Base-by-base conservation (phyloP, 148 eudicot genomes). In the Limonium bicolor region DNA sequence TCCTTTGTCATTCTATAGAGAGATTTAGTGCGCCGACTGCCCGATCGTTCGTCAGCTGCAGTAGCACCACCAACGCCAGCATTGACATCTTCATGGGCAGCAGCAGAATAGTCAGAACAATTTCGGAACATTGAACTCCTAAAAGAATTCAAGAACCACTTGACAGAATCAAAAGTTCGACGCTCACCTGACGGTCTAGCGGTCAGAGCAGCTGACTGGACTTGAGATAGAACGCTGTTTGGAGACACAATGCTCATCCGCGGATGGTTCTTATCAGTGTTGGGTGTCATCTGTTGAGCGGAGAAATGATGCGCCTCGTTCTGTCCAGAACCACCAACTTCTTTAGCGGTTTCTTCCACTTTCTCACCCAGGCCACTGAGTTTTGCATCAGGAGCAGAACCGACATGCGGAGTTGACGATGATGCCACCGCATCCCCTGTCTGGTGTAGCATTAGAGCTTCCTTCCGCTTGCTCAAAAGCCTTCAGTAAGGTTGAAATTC, bases 181-280 rank as follows among this genome's bases (percentile, higher is more conserved):
- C 22, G 50, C 48, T 52, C 59, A 59, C 40, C 54, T 28, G 56
- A 15, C 31, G 7, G 51, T 8, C 36, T n/a, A 45, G 73, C 76
- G 51, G 72, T 57, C 35, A 48, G 57, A 45, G 85, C 90, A 32
- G 66, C 70, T 53, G 65, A 62, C 7, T 55, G 55, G 28, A 84
- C 51, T 58, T 58, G 65, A 29, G 51, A 25, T 0, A 76, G 55
- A 54, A 84, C 54, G 13, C 61, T 41, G 40, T 50, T 34, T 4
- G 60, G 25, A 26, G 66, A 55, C 51, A 53, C 54, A 55, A 61
- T 22, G 13, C 59, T 45, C 50, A 44, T 58, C 14, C 50, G 18
- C 6, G 60, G 30, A 50, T 36, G 11, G 50, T 34, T 46, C 49
- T 36, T 33, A 9, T 24, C 0, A 30, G 47, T 42, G 47, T 42